phyloP scores from a whole-genome alignment of 306 rosid genomes.

The Argentina anserina region DNA sequence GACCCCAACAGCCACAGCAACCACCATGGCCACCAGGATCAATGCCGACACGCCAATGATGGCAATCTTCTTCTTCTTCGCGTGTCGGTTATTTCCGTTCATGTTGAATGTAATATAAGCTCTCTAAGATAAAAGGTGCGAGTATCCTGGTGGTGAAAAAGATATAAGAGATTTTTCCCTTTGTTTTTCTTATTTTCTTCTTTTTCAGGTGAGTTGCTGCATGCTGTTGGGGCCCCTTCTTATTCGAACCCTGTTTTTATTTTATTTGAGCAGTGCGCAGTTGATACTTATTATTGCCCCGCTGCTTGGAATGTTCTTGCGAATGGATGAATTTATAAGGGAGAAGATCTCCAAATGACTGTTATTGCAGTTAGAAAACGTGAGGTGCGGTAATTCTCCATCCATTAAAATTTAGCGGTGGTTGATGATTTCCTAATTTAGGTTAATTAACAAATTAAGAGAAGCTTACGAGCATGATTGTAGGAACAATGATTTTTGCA shows the following conservation, averaged over 20 bases:
- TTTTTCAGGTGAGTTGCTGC: slow-evolving; percentile 4
- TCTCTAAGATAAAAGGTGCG: not conserved
- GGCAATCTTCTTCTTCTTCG: slow-evolving; percentile 37
- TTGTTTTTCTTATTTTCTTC: not conserved
- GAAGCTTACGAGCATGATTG: not conserved
- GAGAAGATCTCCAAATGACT: not conserved
- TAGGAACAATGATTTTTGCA: not conserved
- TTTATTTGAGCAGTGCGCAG: not conserved
- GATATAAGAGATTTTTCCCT: not conserved
- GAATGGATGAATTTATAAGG: slow-evolving; percentile 9
- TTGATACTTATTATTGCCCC: not conserved
- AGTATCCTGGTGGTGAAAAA: slow-evolving; percentile 3
- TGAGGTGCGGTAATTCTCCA: not conserved
- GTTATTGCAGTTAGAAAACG: not conserved
- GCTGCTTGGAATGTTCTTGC: not conserved
- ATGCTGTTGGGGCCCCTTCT: slow-evolving; percentile 8
- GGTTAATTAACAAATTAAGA: not conserved
- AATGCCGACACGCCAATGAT: slow-evolving; percentile 35
- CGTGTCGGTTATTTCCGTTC: slow-evolving; percentile 12
- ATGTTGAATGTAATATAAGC: not conserved
- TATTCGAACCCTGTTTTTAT: not conserved
- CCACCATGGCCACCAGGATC: slow-evolving; percentile 52
- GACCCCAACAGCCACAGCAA: slow-evolving; percentile 47
- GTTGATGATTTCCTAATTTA: not conserved
- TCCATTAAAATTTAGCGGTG: not conserved